Evolutionary conservation across 768 basidiomycete species (phyloP), one percentile per base, ranked within the genome.

Genomic region (Suillus occidentalis): DNA sequence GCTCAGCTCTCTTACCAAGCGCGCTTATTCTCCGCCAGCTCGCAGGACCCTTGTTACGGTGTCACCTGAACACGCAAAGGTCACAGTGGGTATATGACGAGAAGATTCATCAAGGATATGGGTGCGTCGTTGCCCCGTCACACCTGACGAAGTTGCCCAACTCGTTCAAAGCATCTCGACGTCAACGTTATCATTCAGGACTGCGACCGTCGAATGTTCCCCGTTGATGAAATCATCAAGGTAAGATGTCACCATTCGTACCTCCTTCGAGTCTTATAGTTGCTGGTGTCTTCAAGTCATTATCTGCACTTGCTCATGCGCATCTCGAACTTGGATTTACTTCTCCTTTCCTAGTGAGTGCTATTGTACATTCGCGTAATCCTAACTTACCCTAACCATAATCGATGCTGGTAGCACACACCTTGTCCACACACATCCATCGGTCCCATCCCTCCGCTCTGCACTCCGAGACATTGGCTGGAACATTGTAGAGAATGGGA

Each of bases 61-160:
- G 37, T 49, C 66, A 9, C 55, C 71, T 60, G 66, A 75, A 10
- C 53, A 72, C n/a, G 64, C 69, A 28, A 74, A 72, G 62, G 76
- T 82, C 22, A 82, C 78, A 25, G 67, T 90, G 16, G 89, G 88
- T 22, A 82, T 90, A 31, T 80, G 92, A 20, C 85, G 89, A 45
- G 95, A 97, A 74, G 91, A 96, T 72, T 88, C 91, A 0, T 68
- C 76, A 37, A 80, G 95, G 60, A 86, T 92, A 63, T 97, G 94
- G 94, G 95, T 97, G 73, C 83, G 95, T 10, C 84, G 95, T 20
- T 87, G 84, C 37, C 94, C 95, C 3, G 79, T 97, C 53, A 92
- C 91, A 0, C 95, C 95, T 0, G 84, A 85, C 5, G 87, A 85
- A 7, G 89, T 96, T 37, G 75, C 84, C 50, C 75, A 84, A 6